A percentile compares a stretch with the other conserved stretches of the same genome.
These are phyloP conservation scores for Amanita subjunquillea DNA, from an alignment of 768 basidiomycete species.

Conservation along the genomic window DNA sequence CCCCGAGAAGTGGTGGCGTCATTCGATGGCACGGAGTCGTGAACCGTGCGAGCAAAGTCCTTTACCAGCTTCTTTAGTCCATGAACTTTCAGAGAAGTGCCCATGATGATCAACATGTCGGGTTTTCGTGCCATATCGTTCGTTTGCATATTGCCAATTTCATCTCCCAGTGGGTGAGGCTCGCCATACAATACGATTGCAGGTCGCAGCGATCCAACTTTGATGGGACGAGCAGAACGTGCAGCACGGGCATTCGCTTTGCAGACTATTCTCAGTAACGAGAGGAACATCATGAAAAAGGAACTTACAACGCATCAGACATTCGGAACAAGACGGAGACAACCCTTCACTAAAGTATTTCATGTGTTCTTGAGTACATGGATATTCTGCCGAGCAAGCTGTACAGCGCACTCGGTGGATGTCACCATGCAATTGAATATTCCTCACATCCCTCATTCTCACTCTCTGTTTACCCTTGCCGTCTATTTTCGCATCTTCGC, in stretches of 20 bases:
- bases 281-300: slow-evolving; percentile 1
- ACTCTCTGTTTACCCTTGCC: slow-evolving; percentile 67
- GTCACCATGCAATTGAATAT: slow-evolving; percentile 92
- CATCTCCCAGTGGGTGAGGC: slow-evolving; percentile 83
- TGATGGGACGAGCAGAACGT: slow-evolving; percentile 69
- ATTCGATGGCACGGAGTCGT: slow-evolving; percentile 25
- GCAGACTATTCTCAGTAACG: slow-evolving; percentile 7
- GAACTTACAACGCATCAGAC: slow-evolving; percentile 65
- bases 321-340: slow-evolving; percentile 84
- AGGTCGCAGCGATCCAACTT: slow-evolving; percentile 81
- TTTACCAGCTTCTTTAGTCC: slow-evolving; percentile 90
- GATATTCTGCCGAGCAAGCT: slow-evolving; percentile 71
- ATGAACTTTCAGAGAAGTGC: slow-evolving; percentile 93
- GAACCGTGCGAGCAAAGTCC: slow-evolving; percentile 84
- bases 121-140: slow-evolving; percentile 72
- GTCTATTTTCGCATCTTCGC: slow-evolving; percentile 34
- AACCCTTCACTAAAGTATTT: slow-evolving; percentile 55
- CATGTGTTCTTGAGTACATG: slow-evolving; percentile 56
- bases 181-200: slow-evolving; percentile 95
- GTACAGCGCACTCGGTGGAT: slow-evolving; percentile 86
- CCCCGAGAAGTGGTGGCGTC: slow-evolving; percentile 24
- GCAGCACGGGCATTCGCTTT: slow-evolving; percentile 68
- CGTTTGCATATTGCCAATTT: slow-evolving; percentile 76
- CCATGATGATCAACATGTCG: slow-evolving; percentile 94
- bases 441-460: slow-evolving; percentile 63